A percentile compares a stretch with the other conserved stretches of the same genome.
Conservation (phyloP, 2,329 filamentous ascomycete species). For the Aspergillus tanneri region DNA sequence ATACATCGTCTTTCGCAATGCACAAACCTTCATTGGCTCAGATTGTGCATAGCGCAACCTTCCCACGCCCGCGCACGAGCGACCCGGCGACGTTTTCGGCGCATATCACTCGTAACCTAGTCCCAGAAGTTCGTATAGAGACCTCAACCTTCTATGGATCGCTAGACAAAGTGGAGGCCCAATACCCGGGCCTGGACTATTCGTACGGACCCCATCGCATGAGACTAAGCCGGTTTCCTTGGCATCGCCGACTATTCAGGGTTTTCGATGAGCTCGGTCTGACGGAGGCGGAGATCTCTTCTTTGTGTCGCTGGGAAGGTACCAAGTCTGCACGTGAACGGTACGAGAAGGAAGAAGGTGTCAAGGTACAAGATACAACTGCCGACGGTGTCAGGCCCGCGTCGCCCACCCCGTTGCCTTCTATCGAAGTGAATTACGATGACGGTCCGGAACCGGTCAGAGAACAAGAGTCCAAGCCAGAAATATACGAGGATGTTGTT, state of each 20-base stretch:
- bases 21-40: slow-evolving; percentile 60
- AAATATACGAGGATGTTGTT: slow-evolving; percentile 25
- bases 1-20: slow-evolving; percentile 47
- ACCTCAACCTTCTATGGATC: slow-evolving; percentile 64
- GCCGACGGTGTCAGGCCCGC: slow-evolving; percentile 56
- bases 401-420: slow-evolving; percentile 42
- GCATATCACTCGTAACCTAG: slow-evolving; percentile 61
- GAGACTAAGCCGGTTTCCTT: slow-evolving; percentile 60
- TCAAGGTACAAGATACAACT: slow-evolving; percentile 61
- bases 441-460: slow-evolving; percentile 24
- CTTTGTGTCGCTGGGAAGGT: slow-evolving; percentile 60
- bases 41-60: slow-evolving; percentile 59
- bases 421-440: slow-evolving; percentile 34
- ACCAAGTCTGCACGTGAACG: slow-evolving; percentile 49
- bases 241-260: slow-evolving; percentile 60
- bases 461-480: slow-evolving; percentile 24
- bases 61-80: slow-evolving; percentile 55
- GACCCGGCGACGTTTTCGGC: slow-evolving; percentile 60
- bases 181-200: slow-evolving; percentile 67
- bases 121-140: slow-evolving; percentile 65
- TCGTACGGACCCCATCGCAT: slow-evolving; percentile 61
- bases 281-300: slow-evolving; percentile 60
- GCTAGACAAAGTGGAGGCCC: slow-evolving; percentile 63
- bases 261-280: slow-evolving; percentile 60
- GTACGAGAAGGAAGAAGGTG: slow-evolving; percentile 56